A percentile compares a stretch with the other conserved stretches of the same genome.
Evolutionary conservation across 225 moss, liverwort and hornwort genomes (phyloP).

Genomic region (Thuidium tamariscinum): DNA sequence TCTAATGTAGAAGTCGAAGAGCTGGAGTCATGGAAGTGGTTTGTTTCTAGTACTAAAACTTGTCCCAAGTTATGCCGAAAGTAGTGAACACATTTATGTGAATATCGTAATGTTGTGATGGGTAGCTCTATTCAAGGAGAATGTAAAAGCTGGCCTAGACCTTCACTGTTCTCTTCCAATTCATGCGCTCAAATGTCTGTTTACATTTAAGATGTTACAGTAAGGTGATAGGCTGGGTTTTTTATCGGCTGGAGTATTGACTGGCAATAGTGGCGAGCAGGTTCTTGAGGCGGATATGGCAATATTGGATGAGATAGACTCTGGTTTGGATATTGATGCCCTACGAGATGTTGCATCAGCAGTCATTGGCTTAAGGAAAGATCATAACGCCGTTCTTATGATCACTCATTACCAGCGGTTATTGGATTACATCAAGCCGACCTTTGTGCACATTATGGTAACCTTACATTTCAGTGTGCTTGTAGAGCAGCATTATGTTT

Average conservation of each 20-base stretch:
- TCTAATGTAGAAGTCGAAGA: not conserved
- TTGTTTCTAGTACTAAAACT: not conserved
- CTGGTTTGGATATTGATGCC: slow-evolving; percentile 92
- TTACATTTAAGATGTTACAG: not conserved
- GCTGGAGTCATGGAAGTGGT: not conserved
- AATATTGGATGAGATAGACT: slow-evolving; percentile 95
- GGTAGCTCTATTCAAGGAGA: not conserved
- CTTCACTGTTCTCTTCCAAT: not conserved
- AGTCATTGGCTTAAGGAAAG: slow-evolving; percentile 63
- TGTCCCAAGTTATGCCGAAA: not conserved
- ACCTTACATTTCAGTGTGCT: not conserved
- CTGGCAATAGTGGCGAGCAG: slow-evolving; percentile 30
- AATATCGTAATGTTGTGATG: not conserved
- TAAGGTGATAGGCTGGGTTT: not conserved
- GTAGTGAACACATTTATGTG: not conserved
- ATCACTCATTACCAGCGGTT: slow-evolving; percentile 98
- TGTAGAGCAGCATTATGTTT: not conserved
- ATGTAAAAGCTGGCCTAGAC: not conserved
- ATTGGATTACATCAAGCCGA: slow-evolving; percentile 83
- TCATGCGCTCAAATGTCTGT: not conserved
- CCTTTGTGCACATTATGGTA: slow-evolving; percentile 95
- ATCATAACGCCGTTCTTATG: slow-evolving; percentile 75
- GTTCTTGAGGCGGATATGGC: slow-evolving; percentile 97
- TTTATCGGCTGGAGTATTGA: not conserved
- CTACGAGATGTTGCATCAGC: slow-evolving; percentile 85